Base-by-base conservation (phyloP, 169 alveolate genomes). In the Cryptosporidium sp. region DNA sequence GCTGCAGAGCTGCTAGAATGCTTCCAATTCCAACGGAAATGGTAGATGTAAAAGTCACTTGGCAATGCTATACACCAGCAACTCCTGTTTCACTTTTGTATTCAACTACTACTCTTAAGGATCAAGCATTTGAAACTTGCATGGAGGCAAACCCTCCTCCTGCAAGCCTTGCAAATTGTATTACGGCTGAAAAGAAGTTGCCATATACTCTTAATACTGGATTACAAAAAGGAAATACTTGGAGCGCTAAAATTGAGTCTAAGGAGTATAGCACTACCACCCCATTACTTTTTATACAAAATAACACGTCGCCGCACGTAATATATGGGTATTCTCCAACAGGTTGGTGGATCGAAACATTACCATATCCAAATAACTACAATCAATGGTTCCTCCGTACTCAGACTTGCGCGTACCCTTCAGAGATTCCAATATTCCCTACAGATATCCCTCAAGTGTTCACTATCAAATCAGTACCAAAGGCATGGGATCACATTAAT, bases 1-100 rank as follows among this genome's bases (percentile, higher is more conserved):
- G 89, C 29, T 80, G 89, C 45, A 80, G 89, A 53, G 89, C 75
- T 8, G 89, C 75, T n/a, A 80, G 89, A 60, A 62, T 80, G 73
- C 21, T 80, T 48, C 89, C 89, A 44, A 26, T 80, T 35, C 89
- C 89, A 26, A 29, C 51, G 8, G 89, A 80, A 80, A 80, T 80
- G 89, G 12, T 58, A 21, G 89, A 80, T 18, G 75, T 80, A 26
- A 42, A 39, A 5, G 48, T 80, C 14, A 42, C 61, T 4, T 80
- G 89, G 89, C 89, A 80, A 45, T 80, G 89, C 39, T 80, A 80
- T 48, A 80, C 89, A 31, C 29, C 89, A 21, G 62, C 52, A 3
- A 80, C 73, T 14, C 89, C 89, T 45, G 89, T 80, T 12, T 62
- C 89, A 39, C 75, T 62, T 42, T 21, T 80, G 21, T 80, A 80